Conservation (phyloP, 1,284 basidiomycete genomes). For the Chiua sp. region DNA sequence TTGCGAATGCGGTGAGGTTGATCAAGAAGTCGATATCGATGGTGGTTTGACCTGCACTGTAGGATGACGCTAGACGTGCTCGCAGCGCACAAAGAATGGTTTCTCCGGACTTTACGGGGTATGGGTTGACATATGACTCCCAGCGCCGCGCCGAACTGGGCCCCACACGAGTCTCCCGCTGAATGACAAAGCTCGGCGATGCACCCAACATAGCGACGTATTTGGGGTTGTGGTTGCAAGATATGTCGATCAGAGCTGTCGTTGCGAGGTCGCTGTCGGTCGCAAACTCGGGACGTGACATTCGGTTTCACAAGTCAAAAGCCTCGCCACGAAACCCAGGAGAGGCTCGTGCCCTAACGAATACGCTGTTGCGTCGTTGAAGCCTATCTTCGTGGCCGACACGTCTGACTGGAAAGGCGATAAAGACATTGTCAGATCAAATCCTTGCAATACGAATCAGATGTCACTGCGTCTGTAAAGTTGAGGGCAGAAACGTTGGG, state of each 20-base stretch:
- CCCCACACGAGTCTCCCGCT: constrained; percentile 50
- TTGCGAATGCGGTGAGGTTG: constrained; percentile 41
- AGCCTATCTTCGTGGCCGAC: constrained; percentile 39
- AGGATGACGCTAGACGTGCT: constrained; percentile 48
- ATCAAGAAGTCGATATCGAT: constrained; percentile 57
- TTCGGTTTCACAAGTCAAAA: constrained; percentile 55
- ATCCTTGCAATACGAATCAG: constrained; percentile 68
- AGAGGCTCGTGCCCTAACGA: constrained; percentile 59
- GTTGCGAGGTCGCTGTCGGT: constrained; percentile 61
- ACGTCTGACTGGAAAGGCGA: not conserved
- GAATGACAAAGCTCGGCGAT: constrained; percentile 39
- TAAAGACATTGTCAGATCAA: constrained; percentile 46
- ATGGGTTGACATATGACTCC: constrained; percentile 54
- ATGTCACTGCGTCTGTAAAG: constrained; percentile 64
- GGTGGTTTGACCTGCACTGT: constrained; percentile 59
- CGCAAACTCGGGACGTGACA: constrained; percentile 66
- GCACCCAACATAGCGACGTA: not conserved
- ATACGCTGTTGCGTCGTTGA: constrained; percentile 63
- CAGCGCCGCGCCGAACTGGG: constrained; percentile 45
- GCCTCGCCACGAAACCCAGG: constrained; percentile 57
- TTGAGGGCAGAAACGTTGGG: constrained; percentile 72
- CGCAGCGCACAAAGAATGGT: constrained; percentile 52
- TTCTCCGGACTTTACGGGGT: constrained; percentile 55
- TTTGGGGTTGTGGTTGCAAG: constrained; percentile 42
- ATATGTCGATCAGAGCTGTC: constrained; percentile 43